These are phyloP conservation scores for Colletotrichum truncatum DNA, from an alignment of 2,329 filamentous ascomycete genomes.

Conservation along the genomic window DNA sequence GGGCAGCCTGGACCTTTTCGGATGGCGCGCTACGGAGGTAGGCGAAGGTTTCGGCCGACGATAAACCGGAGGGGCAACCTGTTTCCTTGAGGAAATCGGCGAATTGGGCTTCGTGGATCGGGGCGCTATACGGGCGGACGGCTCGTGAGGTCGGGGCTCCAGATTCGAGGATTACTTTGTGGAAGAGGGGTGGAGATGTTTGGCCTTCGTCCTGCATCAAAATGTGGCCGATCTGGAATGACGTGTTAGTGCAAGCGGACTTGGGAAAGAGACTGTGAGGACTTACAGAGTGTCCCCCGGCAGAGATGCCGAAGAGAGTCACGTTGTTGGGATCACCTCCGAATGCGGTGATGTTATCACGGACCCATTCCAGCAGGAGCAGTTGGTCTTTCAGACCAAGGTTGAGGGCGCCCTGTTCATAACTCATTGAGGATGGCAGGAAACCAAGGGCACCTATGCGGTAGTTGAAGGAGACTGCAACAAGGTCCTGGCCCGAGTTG, in stretches of 20 bases:
- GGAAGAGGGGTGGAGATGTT: conserved; percentile 54
- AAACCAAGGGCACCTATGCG: conserved; percentile 76
- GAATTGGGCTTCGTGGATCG: conserved; percentile 65
- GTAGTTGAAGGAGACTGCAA: conserved; percentile 70
- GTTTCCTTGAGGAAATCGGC: conserved; percentile 62
- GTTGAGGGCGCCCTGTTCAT: conserved; percentile 67
- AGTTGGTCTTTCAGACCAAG: conserved; percentile 72
- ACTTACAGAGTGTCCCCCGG: conserved; percentile 68
- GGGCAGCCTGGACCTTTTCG: conserved; percentile 48
- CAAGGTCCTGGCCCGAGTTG: conserved; percentile 61
- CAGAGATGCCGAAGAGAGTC: conserved; percentile 69
- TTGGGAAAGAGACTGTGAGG: neutral
- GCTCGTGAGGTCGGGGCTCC: conserved; percentile 65
- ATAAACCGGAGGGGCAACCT: conserved; percentile 54
- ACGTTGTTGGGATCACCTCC: conserved; percentile 67
- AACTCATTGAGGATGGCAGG: conserved; percentile 62
- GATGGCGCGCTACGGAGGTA: conserved; percentile 56
- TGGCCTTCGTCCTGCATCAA: conserved; percentile 52
- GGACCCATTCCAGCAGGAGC: conserved; percentile 68
- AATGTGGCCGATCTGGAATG: conserved; percentile 70
- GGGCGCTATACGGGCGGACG: conserved; percentile 62
- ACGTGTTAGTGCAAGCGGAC: neutral
- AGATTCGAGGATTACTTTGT: conserved; percentile 65
- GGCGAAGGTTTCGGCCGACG: conserved; percentile 59
- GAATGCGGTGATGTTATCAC: conserved; percentile 66